A percentile compares a stretch with the other conserved stretches of the same genome.
These are phyloP conservation scores for Ampelomyces quisqualis DNA, from an alignment of 2,329 filamentous ascomycete species.

Conservation along the genomic window DNA sequence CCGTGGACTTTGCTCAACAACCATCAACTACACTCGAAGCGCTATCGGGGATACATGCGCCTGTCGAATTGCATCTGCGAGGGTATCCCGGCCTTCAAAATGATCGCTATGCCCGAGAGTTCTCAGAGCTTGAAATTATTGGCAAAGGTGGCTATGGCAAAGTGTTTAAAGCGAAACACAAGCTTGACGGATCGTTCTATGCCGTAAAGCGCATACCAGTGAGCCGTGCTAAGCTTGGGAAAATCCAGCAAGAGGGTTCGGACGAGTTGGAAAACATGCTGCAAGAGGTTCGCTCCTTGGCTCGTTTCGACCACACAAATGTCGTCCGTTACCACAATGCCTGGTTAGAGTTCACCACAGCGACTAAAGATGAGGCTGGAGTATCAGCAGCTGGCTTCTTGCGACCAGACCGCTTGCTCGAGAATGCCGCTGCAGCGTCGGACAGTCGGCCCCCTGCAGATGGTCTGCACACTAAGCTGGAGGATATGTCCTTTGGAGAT, in stretches of 20 bases:
- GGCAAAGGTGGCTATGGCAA: constrained; percentile 67
- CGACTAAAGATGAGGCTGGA: constrained; percentile 12
- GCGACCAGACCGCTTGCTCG: constrained; percentile 27
- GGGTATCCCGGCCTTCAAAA: constrained; percentile 34
- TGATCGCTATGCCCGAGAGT: constrained; percentile 38
- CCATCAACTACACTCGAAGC: constrained; percentile 15
- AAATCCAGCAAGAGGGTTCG: constrained; percentile 54
- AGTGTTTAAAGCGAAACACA: constrained; percentile 63
- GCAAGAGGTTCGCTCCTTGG: constrained; percentile 62
- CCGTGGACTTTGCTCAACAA: constrained; percentile 10
- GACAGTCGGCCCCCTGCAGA: constrained; percentile 11
- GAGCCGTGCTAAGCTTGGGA: constrained; percentile 53
- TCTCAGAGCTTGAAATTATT: constrained; percentile 51
- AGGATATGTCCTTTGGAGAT: constrained; percentile 20
- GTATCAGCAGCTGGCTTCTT: constrained; percentile 10
- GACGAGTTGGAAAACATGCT: constrained; percentile 59
- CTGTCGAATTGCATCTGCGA: constrained; percentile 23
- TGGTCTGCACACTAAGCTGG: constrained; percentile 16
- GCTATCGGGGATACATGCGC: constrained; percentile 17
- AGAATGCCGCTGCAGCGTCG: constrained; percentile 16
- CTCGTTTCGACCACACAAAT: constrained; percentile 63
- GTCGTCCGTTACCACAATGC: constrained; percentile 66
- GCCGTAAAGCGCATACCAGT: constrained; percentile 67
- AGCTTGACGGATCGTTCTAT: constrained; percentile 62
- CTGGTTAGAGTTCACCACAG: constrained; percentile 58